Conservation (phyloP, 2,329 filamentous ascomycete genomes). For the Chaetomiaceae sp. region DNA sequence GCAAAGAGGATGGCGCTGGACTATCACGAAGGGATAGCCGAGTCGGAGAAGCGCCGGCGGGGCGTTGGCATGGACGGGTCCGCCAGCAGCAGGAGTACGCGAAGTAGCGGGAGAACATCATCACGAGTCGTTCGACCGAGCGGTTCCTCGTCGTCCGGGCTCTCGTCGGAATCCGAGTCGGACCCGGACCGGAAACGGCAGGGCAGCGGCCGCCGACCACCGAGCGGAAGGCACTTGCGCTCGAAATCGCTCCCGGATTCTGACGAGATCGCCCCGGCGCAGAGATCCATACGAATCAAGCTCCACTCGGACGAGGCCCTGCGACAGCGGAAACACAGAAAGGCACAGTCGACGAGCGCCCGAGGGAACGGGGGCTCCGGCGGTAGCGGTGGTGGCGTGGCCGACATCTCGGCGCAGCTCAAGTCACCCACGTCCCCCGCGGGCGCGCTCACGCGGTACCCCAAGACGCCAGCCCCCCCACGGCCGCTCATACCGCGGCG, state of each 20-base stretch:
- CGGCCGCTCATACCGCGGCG: conserved; percentile 83
- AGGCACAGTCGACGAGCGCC: conserved; percentile 47
- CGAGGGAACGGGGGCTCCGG: conserved; percentile 37
- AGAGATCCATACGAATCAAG: conserved; percentile 86
- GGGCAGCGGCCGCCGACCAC: conserved; percentile 31
- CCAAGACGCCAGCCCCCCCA: conserved; percentile 81
- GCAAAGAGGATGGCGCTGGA: conserved; percentile 46
- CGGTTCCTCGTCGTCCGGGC: conserved; percentile 55
- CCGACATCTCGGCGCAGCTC: conserved; percentile 68
- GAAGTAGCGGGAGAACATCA: conserved; percentile 10
- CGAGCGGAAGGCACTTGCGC: conserved; percentile 44
- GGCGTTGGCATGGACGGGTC: conserved; percentile 2
- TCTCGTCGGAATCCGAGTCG: conserved; percentile 68
- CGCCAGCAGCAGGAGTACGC: conserved; percentile 19
- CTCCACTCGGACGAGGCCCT: conserved; percentile 74
- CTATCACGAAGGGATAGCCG: conserved; percentile 29
- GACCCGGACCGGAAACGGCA: conserved; percentile 40
- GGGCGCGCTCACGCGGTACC: conserved; percentile 77
- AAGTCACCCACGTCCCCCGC: conserved; percentile 90
- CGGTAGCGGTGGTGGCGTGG: conserved; percentile 27
- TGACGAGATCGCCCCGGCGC: conserved; percentile 63
- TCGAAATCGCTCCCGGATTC: conserved; percentile 56
- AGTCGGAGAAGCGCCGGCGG: conserved; percentile 29
- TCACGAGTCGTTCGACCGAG: conserved; percentile 32
- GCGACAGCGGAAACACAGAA: conserved; percentile 67